Percentiles rank a stretch among this genome's conserved stretches.
Evolutionary conservation across 192 early-diverging fungal genomes (phyloP).

Genomic region (Allomyces arbusculus): DNA sequence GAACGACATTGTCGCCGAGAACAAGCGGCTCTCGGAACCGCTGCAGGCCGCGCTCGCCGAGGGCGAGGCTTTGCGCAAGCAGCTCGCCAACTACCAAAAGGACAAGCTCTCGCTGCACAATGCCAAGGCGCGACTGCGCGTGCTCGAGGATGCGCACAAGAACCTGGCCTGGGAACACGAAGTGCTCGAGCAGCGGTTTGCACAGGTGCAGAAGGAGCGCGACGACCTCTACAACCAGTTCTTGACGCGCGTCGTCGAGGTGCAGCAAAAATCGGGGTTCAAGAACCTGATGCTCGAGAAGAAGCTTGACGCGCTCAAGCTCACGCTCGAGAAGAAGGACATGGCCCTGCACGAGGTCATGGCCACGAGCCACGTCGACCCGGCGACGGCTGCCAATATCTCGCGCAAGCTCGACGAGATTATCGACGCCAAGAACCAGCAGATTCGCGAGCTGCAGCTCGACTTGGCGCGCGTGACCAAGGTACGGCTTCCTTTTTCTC

Average conservation of each 20-base stretch:
- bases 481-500: slow-evolving; percentile 9
- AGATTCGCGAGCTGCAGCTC: slow-evolving; percentile 41
- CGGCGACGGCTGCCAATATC: slow-evolving; percentile 26
- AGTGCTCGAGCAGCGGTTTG: slow-evolving; percentile 38
- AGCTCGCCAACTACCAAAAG: slow-evolving; percentile 38
- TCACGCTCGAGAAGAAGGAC: slow-evolving; percentile 37
- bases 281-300: slow-evolving; percentile 45
- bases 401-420: slow-evolving; percentile 33
- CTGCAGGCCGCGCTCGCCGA: slow-evolving; percentile 38
- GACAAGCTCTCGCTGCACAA: slow-evolving; percentile 40
- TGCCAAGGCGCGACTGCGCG: slow-evolving; percentile 31
- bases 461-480: slow-evolving; percentile 42
- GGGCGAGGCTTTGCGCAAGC: slow-evolving; percentile 29
- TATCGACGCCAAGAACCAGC: slow-evolving; percentile 31
- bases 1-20: slow-evolving; percentile 40
- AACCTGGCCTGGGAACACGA: slow-evolving; percentile 39
- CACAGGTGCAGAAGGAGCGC: slow-evolving; percentile 36
- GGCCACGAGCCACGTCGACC: slow-evolving; percentile 37
- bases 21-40: slow-evolving; percentile 43
- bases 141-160: slow-evolving; percentile 41
- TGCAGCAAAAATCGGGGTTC: slow-evolving; percentile 47
- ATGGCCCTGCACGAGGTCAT: slow-evolving; percentile 42
- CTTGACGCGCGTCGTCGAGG: slow-evolving; percentile 36
- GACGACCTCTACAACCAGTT: slow-evolving; percentile 43
- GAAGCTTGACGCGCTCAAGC: slow-evolving; percentile 29